Evolutionary conservation across 2,329 filamentous ascomycete species (phyloP).

Genomic region (Bipolaris gigantea): DNA sequence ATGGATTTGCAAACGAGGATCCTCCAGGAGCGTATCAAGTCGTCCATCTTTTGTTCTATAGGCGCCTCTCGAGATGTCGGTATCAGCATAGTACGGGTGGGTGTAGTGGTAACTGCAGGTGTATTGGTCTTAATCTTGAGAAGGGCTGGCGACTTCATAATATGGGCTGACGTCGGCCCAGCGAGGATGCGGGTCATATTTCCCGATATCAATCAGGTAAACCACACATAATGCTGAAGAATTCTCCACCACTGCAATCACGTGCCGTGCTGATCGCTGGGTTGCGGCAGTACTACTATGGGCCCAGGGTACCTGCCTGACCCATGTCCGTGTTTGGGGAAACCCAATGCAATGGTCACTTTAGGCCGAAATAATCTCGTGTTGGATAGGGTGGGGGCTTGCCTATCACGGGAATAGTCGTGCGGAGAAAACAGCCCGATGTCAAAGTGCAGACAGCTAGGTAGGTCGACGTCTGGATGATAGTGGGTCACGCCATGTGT

Average conservation of each 20-base stretch:
- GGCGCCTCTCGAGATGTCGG: neutral
- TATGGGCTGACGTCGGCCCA: neutral
- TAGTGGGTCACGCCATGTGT: conserved; percentile 7
- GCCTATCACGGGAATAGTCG: neutral
- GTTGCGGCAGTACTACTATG: neutral
- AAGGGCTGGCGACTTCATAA: neutral
- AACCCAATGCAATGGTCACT: neutral
- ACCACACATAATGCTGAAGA: neutral
- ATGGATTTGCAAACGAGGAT: neutral
- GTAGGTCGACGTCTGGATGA: conserved; percentile 1
- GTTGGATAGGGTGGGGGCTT: neutral
- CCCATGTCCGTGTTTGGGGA: neutral
- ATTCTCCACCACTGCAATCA: neutral
- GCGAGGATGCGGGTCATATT: neutral
- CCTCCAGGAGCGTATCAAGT: neutral
- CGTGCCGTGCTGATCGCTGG: neutral
- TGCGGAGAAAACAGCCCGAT: neutral
- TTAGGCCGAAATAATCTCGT: neutral
- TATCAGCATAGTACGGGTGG: too few species aligned
- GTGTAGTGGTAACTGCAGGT: too few species aligned
- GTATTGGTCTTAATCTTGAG: neutral
- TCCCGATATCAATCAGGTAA: neutral
- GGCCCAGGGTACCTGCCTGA: neutral
- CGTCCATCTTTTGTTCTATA: neutral
- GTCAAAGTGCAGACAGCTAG: neutral